phyloP scores from a whole-genome alignment of 345 rosid species.

The Camelina sativa region DNA sequence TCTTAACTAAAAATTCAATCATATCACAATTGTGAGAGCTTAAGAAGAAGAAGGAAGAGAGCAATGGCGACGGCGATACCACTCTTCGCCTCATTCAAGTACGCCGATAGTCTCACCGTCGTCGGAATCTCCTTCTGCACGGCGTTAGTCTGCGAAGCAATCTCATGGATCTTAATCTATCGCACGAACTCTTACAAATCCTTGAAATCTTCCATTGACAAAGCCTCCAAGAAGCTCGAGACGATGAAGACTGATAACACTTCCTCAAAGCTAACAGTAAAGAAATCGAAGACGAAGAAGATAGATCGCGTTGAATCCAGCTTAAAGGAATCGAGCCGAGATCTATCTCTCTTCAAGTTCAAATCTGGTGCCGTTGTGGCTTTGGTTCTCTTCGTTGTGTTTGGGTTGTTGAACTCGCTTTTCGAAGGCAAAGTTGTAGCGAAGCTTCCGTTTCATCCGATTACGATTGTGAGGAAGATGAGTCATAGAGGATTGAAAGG shows the following conservation, averaged over 20 bases:
- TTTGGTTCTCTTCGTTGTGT: conserved; percentile 83
- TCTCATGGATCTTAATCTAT: conserved; percentile 94
- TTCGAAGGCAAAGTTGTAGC: conserved; percentile 96
- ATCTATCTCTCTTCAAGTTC: conserved; percentile 96
- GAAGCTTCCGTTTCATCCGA: conserved; percentile 86
- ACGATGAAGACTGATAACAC: conserved; percentile 76
- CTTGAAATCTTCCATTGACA: conserved; percentile 90
- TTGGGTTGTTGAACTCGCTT: conserved; percentile 83
- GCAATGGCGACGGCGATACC: conserved; percentile 54
- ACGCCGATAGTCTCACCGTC: conserved; percentile 83
- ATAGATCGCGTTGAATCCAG: conserved; percentile 94
- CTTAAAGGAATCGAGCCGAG: conserved; percentile 90
- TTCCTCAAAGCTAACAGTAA: conserved; percentile 52
- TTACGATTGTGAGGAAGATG: conserved; percentile 88
- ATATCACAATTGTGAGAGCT: neutral
- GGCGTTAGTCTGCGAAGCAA: conserved; percentile 88
- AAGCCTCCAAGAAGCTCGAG: conserved; percentile 94
- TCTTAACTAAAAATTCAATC: no score
- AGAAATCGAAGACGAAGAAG: conserved; percentile 91
- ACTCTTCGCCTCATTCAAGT: conserved; percentile 60
- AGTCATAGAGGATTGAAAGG: conserved; percentile 88
- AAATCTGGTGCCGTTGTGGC: conserved; percentile 99
- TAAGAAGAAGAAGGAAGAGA: neutral
- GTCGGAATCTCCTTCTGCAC: conserved; percentile 93
- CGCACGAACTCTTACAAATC: conserved; percentile 92